Base-by-base conservation (phyloP, 352 stramenopile genomes). In the Pythium guiyangense region DNA sequence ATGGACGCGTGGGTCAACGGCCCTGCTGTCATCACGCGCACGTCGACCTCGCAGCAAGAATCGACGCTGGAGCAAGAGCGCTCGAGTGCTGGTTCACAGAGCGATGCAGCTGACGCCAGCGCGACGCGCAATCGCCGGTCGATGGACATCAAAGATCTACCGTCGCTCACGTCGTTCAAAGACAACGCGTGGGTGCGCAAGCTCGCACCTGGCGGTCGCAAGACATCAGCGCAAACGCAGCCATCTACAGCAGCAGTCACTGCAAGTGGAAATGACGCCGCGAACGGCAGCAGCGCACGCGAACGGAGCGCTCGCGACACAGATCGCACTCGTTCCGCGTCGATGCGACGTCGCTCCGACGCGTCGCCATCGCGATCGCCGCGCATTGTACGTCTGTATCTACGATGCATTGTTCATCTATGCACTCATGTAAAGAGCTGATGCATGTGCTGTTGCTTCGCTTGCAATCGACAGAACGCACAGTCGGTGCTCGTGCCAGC, bases 171-270 rank as follows among this genome's bases (percentile, higher is more conserved):
- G 9, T 55, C 64, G 48, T 62, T 88, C 34, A 88, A 86, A 52
- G 77, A 86, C 58, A 69, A 79, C 43, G 74, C 84, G 56, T 90
- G 80, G 80, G 75, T 87, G 67, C 73, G 75, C 52, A 73, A 67
- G 43, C 66, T 90, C 42, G 69, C 78, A 47, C 42, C 42, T 2
- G 26, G 25, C 6, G 27, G 47, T 15, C 69, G 74, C 48, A 71
- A 66, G 14, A 52, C 81, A 29, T 67, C 72, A 17, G 52, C 56
- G 12, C 6, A 47, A 1, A 15, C 44, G 3, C n/a, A 22, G 22
- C 1, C 22, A 22, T 22, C 22, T 22, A 22, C 22, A 22, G 22
- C 58, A 43, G 27, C 37, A 10, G 31, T 12, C 6, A 29, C 35
- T 6, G 22, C 6, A 53, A 50, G 73, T 59, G 48, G 64, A 25